Evolutionary conservation across 2,329 filamentous ascomycete species (phyloP).

Genomic region (Penicillium janthinellum): DNA sequence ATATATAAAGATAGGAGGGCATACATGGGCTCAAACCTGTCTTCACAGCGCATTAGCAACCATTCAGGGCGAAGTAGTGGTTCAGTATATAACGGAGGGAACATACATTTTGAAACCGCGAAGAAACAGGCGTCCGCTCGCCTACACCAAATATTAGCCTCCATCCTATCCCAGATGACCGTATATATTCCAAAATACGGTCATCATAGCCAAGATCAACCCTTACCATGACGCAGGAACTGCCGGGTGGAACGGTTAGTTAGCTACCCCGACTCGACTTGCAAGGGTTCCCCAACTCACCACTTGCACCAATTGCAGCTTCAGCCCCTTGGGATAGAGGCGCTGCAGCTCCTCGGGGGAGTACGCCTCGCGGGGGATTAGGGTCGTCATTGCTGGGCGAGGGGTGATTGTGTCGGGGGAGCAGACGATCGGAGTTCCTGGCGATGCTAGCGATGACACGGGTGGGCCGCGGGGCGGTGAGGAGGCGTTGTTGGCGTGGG

Average conservation of each 20-base stretch:
- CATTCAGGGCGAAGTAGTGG: neutral
- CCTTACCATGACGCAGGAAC: slow-evolving; percentile 70
- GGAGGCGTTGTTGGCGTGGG: slow-evolving; percentile 4
- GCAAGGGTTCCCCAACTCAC: slow-evolving; percentile 43
- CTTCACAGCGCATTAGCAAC: slow-evolving; percentile 33
- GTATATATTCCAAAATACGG: neutral
- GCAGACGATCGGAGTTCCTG: slow-evolving; percentile 5
- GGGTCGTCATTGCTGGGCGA: slow-evolving; percentile 67
- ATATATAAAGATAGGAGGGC: slow-evolving; percentile 1
- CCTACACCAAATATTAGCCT: slow-evolving; percentile 39
- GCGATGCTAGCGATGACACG: slow-evolving; percentile 10
- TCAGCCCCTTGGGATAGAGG: slow-evolving; percentile 78
- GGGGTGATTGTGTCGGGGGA: slow-evolving; percentile 11
- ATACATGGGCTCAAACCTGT: slow-evolving; percentile 54
- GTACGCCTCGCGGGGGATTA: slow-evolving; percentile 75
- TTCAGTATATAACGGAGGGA: neutral
- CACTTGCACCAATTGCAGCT: slow-evolving; percentile 88
- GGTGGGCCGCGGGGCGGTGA: slow-evolving; percentile 23
- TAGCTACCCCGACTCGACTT: neutral
- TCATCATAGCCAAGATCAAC: neutral
- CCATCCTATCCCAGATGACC: neutral
- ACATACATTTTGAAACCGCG: slow-evolving; percentile 78
- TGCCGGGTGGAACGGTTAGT: slow-evolving; percentile 26
- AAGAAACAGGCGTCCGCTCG: slow-evolving; percentile 79
- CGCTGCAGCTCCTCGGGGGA: slow-evolving; percentile 73